Percentiles rank a stretch among this genome's conserved stretches.
These are phyloP conservation scores for Clonostachys solani DNA, from an alignment of 2,329 filamentous ascomycete genomes.

Conservation along the genomic window DNA sequence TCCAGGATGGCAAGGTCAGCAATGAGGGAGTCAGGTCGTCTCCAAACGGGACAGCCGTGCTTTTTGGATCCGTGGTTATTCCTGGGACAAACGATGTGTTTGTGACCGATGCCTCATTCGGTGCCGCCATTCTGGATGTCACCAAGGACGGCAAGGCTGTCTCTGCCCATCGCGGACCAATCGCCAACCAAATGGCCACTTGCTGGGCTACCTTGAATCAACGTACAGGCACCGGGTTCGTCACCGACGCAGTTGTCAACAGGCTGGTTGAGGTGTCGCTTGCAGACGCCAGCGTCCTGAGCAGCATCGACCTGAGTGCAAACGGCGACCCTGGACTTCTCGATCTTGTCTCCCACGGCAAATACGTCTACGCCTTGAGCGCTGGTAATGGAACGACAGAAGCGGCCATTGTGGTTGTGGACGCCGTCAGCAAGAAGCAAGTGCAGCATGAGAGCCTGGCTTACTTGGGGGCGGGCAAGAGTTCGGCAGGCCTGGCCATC, in stretches of 20 bases:
- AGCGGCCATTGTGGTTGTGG: constrained; percentile 29
- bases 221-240: constrained; percentile 46
- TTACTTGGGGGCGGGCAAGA: no score
- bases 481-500: no score
- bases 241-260: constrained; percentile 50
- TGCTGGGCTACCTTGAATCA: constrained; percentile 53
- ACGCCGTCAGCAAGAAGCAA: constrained; percentile 14
- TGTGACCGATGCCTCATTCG: constrained; percentile 55
- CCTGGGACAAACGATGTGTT: constrained; percentile 41
- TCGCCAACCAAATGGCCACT: constrained; percentile 48
- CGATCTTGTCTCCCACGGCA: constrained; percentile 46
- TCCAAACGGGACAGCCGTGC: constrained; percentile 49
- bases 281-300: constrained; percentile 39
- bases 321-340: constrained; percentile 49
- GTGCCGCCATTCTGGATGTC: constrained; percentile 42
- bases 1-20: no score
- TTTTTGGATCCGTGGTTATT: constrained; percentile 48
- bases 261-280: constrained; percentile 53
- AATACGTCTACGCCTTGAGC: constrained; percentile 52
- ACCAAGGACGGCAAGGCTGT: constrained; percentile 16
- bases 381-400: constrained; percentile 42
- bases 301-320: constrained; percentile 31
- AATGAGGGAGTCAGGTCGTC: constrained; percentile 23
- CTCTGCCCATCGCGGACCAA: constrained; percentile 26
- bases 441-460: no score